Base-by-base conservation (phyloP, 805 yeast genomes). In the Maudiozyma turicensis region DNA sequence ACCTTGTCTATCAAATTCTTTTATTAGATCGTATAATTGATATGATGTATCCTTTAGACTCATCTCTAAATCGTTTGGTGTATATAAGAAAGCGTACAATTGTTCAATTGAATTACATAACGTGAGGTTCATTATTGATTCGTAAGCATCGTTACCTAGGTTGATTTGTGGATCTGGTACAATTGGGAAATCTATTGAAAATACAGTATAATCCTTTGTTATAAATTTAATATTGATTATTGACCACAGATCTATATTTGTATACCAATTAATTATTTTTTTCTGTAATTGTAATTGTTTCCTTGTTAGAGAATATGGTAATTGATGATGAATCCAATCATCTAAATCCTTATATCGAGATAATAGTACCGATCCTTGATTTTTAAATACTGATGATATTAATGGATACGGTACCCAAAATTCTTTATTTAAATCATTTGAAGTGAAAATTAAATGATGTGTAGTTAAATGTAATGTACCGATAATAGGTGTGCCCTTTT, bases 321-420 rank as follows among this genome's bases (percentile, higher is more conserved):
- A 13, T 20, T 33, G 20, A 9, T 15, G 13, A 49, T 53, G 20
- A 48, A 55, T 10, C 29, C 34, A 26, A 11, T 46, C 42, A 20
- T 44, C 26, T 11, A 50, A 52, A 38, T 48, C 44, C 47, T 51
- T 55, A 20, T 48, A 49, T 42, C 57, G 62, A 30, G 66, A 56
- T 9, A 61, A 47, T 20, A 64, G 64, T 58, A 54, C 81, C 69
- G 48, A 84, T 64, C 53, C 90, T 81, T 53, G 77, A 65, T 52
- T 77, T 69, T 63, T 78, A 55, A 76, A 76, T 1, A 84, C 79
- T 44, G 72, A 72, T 44, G 79, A 82, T 33, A 90, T 81, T 53
- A 89, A 78, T 1, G 97, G 96, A 65, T 88, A 91, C 51, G 95
- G 84, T 32, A 88, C 75, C 99, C 98, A 93, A 32, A 87, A 77